These are phyloP conservation scores for Termitomyces sp. DNA, from an alignment of 768 basidiomycete species.

Conservation along the genomic window DNA sequence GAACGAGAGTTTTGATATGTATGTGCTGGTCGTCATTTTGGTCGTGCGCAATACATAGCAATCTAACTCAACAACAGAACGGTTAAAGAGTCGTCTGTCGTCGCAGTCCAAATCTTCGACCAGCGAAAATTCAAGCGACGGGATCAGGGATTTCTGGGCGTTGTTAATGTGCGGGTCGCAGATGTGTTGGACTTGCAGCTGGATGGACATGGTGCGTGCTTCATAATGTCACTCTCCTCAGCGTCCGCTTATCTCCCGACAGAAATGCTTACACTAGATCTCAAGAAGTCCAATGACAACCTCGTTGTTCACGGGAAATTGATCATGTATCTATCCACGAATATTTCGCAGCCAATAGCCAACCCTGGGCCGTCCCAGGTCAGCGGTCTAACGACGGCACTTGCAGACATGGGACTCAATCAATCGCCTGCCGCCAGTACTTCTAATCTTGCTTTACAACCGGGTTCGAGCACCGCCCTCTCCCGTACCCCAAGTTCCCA, in stretches of 20 bases:
- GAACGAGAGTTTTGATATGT: constrained; percentile 99
- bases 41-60: background rate
- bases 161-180: constrained; percentile 91
- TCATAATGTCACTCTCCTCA: background rate
- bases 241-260: constrained; percentile 13
- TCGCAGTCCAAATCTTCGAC: constrained; percentile 98
- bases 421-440: constrained; percentile 60
- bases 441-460: constrained; percentile 43
- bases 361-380: constrained; percentile 81
- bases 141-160: constrained; percentile 97
- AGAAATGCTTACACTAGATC: constrained; percentile 96
- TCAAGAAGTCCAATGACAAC: constrained; percentile 99
- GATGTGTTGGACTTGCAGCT: constrained; percentile 90
- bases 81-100: constrained; percentile 96
- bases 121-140: constrained; percentile 98
- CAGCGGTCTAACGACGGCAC: constrained; percentile 52
- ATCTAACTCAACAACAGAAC: constrained; percentile 45
- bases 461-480: constrained; percentile 38
- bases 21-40: constrained; percentile 23
- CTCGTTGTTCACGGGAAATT: constrained; percentile 97
- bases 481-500: constrained; percentile 70
- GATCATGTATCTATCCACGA: constrained; percentile 94
- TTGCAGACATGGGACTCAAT: constrained; percentile 60
- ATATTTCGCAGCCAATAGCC: constrained; percentile 77
- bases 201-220: constrained; percentile 84